These are phyloP conservation scores for Kwoniella sp. DNA, from an alignment of 768 basidiomycete species.

Conservation along the genomic window DNA sequence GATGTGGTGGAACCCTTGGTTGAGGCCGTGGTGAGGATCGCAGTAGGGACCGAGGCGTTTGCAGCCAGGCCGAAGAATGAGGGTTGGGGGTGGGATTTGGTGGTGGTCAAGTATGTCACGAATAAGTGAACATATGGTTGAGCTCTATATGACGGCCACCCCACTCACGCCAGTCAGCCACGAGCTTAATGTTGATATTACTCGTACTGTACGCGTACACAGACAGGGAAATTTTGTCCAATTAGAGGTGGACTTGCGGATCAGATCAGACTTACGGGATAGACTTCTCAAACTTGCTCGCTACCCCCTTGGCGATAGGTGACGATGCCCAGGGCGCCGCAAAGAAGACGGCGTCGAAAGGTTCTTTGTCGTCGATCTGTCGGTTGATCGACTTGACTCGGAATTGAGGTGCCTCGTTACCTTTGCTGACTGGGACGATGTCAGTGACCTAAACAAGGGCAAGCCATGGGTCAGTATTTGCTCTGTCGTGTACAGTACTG, in stretches of 20 bases:
- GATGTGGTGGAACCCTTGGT: constrained; percentile 48
- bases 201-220: too few species aligned
- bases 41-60: constrained; percentile 60
- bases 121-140: constrained; percentile 82
- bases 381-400: constrained; percentile 35
- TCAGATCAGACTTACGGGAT: constrained; percentile 51
- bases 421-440: constrained; percentile 36
- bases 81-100: constrained; percentile 64
- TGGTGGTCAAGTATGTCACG: constrained; percentile 86
- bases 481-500: too few species aligned
- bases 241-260: too few species aligned
- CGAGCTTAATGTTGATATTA: too few species aligned
- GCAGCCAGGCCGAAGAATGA: constrained; percentile 67
- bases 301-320: constrained; percentile 29
- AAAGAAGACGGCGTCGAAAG: constrained; percentile 75
- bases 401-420: constrained; percentile 30
- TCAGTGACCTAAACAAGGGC: constrained; percentile 62
- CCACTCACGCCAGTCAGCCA: too few species aligned
- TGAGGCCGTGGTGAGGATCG: constrained; percentile 74
- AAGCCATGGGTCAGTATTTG: too few species aligned
- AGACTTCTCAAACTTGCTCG: constrained; percentile 16
- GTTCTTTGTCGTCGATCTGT: constrained; percentile 26
- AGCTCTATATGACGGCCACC: constrained; percentile 37
- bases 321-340: constrained; percentile 82
- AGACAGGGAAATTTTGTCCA: too few species aligned